phyloP scores from a whole-genome alignment of 768 basidiomycete species.

The Tricholoma terreum region DNA sequence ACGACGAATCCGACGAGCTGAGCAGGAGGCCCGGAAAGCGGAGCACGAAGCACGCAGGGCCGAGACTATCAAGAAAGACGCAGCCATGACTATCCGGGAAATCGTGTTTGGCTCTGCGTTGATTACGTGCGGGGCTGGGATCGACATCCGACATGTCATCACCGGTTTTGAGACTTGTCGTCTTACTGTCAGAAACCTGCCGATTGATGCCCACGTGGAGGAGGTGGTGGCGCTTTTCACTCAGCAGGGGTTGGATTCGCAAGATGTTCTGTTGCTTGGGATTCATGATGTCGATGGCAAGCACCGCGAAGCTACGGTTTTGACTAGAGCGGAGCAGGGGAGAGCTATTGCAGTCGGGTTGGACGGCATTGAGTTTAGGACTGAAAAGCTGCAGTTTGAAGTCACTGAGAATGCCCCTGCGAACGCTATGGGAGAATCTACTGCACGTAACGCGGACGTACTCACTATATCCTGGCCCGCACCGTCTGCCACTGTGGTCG shows the following conservation, averaged over 20 bases:
- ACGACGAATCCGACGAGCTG: slow-evolving; percentile 13
- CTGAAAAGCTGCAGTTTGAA: slow-evolving; percentile 40
- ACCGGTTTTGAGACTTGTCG: slow-evolving; percentile 53
- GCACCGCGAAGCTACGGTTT: slow-evolving; percentile 39
- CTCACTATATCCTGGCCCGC: slow-evolving; percentile 51
- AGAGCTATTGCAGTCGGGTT: slow-evolving; percentile 39
- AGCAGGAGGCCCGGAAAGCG: slow-evolving; percentile 9
- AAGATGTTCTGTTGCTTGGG: slow-evolving; percentile 31
- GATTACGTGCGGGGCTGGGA: slow-evolving; percentile 48
- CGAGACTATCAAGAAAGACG: slow-evolving; percentile 31
- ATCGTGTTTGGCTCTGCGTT: slow-evolving; percentile 47
- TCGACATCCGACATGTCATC: slow-evolving; percentile 41
- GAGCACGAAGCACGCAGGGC: background rate
- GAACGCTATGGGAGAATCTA: slow-evolving; percentile 40
- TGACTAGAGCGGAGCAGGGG: slow-evolving; percentile 41
- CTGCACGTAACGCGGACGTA: slow-evolving; percentile 31
- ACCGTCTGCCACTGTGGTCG: slow-evolving; percentile 47
- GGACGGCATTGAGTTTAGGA: slow-evolving; percentile 47
- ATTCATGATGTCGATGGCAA: slow-evolving; percentile 25
- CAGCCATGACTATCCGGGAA: slow-evolving; percentile 37
- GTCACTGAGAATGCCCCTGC: slow-evolving; percentile 36
- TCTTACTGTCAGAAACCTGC: slow-evolving; percentile 45
- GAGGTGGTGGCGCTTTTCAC: slow-evolving; percentile 44
- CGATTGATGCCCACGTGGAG: slow-evolving; percentile 31
- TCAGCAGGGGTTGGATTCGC: slow-evolving; percentile 38